Conservation (phyloP, 78 protist species). For the Mastigamoeba balamuthi region DNA sequence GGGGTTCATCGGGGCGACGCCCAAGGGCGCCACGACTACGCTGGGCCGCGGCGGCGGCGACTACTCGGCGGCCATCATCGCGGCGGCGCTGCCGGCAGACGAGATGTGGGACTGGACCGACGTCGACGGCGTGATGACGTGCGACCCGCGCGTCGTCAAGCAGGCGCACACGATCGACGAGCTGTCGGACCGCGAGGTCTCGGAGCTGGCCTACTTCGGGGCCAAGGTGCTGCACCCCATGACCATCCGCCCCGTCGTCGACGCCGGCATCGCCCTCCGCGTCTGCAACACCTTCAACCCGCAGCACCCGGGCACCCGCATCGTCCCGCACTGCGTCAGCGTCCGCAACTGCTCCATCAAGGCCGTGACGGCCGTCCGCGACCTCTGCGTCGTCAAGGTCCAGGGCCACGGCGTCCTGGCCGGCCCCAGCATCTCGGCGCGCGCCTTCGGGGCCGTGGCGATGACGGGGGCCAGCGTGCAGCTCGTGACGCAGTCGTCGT, state of each 20-base stretch:
- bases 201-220: conserved; percentile 37
- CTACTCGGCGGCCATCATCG: conserved; percentile 51
- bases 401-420: conserved; percentile 8
- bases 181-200: conserved; percentile 34
- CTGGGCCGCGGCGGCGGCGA: conserved; percentile 42
- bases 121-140: conserved; percentile 48
- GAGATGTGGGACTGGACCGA: conserved; percentile 57
- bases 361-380: conserved; percentile 2
- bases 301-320: conserved; percentile 9
- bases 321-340: too few relatives aligned
- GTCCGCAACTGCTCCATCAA: too few relatives aligned
- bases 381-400: conserved; percentile 6
- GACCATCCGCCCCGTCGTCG: conserved; percentile 45
- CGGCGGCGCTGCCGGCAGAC: background rate
- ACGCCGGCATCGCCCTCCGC: conserved; percentile 19
- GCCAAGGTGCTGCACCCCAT: conserved; percentile 46
- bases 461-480: background rate
- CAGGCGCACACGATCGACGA: conserved; percentile 21
- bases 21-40: conserved; percentile 13
- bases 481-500: conserved; percentile 27
- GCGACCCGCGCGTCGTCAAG: conserved; percentile 41
- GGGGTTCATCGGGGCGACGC: background rate
- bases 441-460: background rate
- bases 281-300: conserved; percentile 35
- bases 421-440: background rate